These are phyloP conservation scores for maize (Zea mays) DNA, from an alignment of 176 grass and related monocot genomes.

Conservation along the genomic window Zm-B73-REFERENCE-NAM-5.0 NC_050100.1:46143001-46143500, in stretches of 20 bases:
- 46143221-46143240: neutral
- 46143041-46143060: conserved; percentile 12
- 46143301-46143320: neutral
- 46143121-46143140: neutral
- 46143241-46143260: neutral
- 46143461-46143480: neutral
- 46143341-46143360: neutral
- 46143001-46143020: conserved; percentile 35
- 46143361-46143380: neutral
- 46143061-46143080: conserved; percentile 44
- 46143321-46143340: conserved; percentile 4
- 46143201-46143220: conserved; percentile 15
- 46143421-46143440: conserved; percentile 23
- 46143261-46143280: neutral
- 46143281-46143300: too few species aligned
- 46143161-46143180: neutral
- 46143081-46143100: conserved; percentile 12
- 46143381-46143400: neutral
- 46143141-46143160: neutral
- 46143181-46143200: too few species aligned
- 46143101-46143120: neutral
- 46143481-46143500: conserved; percentile 19
- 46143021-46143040: conserved; percentile 19
- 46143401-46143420: neutral
- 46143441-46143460: neutral